A percentile compares a stretch with the other conserved stretches of the same genome.
Evolutionary conservation across 345 rosid species (phyloP).

Genomic region (Salix caprea): DNA sequence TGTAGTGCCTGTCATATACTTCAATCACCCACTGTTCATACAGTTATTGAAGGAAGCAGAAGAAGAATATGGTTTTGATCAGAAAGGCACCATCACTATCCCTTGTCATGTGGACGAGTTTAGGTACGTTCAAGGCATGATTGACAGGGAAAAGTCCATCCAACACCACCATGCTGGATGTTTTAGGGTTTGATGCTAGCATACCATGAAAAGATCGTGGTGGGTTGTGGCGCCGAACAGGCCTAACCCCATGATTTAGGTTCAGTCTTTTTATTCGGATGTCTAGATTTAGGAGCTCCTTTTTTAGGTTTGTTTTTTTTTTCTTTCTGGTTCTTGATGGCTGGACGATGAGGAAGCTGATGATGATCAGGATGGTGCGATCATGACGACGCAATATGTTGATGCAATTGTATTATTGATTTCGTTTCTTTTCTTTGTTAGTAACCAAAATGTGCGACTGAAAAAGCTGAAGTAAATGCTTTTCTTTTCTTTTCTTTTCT

Average conservation of each 20-base stretch:
- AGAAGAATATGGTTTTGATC: constrained; percentile 31
- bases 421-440: constrained; percentile 14
- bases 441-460: not conserved
- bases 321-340: constrained; percentile 2
- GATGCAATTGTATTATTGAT: constrained; percentile 11
- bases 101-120: constrained; percentile 36
- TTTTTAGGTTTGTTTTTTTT: not conserved
- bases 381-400: constrained; percentile 18
- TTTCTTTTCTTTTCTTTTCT: not conserved
- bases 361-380: constrained; percentile 14
- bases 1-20: constrained; percentile 28
- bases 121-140: constrained; percentile 33
- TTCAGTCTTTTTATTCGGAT: not conserved
- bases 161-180: constrained; percentile 53
- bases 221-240: constrained; percentile 35
- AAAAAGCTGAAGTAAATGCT: constrained; percentile 8
- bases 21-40: constrained; percentile 30
- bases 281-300: constrained; percentile 14
- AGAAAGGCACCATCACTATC: constrained; percentile 27
- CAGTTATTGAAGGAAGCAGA: constrained; percentile 27
- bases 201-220: constrained; percentile 10
- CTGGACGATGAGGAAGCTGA: constrained; percentile 12
- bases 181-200: constrained; percentile 43
- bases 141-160: constrained; percentile 53
- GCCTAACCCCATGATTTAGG: constrained; percentile 26